Evolutionary conservation across 129 eudicot genomes (phyloP).

Genomic region (Flaveria trinervia): DNA sequence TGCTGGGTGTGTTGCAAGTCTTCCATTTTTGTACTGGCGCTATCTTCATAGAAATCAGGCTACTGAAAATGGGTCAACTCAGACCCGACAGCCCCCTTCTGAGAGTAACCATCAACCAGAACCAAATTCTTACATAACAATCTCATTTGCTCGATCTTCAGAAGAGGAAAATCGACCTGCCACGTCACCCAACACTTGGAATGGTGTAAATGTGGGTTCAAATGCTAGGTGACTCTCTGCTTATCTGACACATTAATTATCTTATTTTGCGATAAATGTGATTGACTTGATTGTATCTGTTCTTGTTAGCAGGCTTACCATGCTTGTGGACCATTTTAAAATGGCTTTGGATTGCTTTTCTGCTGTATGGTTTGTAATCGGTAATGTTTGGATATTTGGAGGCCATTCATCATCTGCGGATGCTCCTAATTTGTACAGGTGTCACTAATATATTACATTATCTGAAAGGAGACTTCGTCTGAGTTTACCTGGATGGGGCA

Average conservation of each 20-base stretch:
- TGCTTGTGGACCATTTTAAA: conserved; percentile 65
- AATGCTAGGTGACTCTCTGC: conserved; percentile 48
- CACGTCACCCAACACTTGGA: conserved; percentile 40
- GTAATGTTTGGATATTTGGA: conserved; percentile 82
- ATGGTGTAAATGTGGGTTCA: conserved; percentile 36
- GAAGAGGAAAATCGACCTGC: conserved; percentile 54
- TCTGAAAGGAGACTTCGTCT: not conserved
- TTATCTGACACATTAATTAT: not conserved
- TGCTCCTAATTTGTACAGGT: conserved; percentile 83
- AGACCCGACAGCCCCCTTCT: conserved; percentile 43
- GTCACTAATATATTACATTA: conserved; percentile 8
- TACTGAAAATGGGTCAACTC: conserved; percentile 43
- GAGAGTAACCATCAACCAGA: conserved; percentile 40
- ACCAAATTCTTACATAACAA: conserved; percentile 60
- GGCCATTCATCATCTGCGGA: conserved; percentile 69
- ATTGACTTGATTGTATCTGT: not conserved
- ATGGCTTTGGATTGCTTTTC: conserved; percentile 83
- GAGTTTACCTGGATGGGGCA: not conserved
- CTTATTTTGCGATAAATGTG: not conserved
- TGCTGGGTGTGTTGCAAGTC: conserved; percentile 60
- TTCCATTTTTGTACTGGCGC: conserved; percentile 73
- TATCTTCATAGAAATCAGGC: conserved; percentile 57
- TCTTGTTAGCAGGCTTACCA: conserved; percentile 41
- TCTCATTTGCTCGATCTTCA: conserved; percentile 53
- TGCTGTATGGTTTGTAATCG: conserved; percentile 80